phyloP scores from a whole-genome alignment of 1,284 basidiomycete species.

The Xerocomus cyaneibrunnescens region DNA sequence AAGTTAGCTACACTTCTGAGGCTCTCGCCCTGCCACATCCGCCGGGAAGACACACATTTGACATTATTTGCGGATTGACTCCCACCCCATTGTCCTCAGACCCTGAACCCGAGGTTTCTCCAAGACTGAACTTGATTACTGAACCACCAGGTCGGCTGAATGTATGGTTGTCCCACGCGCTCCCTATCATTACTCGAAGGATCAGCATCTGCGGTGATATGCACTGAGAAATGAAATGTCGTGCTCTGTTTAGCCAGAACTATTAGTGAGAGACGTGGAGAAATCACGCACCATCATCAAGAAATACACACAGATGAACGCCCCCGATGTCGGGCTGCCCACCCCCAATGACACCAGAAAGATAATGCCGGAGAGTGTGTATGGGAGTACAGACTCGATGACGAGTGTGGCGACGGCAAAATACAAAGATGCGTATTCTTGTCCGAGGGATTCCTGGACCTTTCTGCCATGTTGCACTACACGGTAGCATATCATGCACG shows the following conservation, averaged over 20 bases:
- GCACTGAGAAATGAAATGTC: constrained; percentile 10
- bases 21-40: not conserved
- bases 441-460: not conserved
- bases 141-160: not conserved
- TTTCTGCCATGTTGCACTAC: not conserved
- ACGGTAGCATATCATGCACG: constrained; percentile 5
- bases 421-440: constrained; percentile 1
- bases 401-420: not conserved
- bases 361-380: constrained; percentile 1
- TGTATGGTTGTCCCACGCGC: constrained; percentile 3
- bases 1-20: not conserved
- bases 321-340: not conserved
- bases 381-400: constrained; percentile 3
- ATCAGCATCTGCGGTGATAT: constrained; percentile 25
- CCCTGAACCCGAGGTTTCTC: too few species aligned
- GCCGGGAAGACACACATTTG: not conserved
- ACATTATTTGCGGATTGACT: not conserved
- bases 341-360: not conserved
- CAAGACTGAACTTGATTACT: constrained; percentile 5
- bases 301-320: not conserved
- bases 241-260: not conserved
- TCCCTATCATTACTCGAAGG: constrained; percentile 12
- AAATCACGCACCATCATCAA: constrained; percentile 4
- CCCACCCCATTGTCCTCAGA: too few species aligned
- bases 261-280: not conserved